A percentile compares a stretch with the other conserved stretches of the same genome.
These are phyloP conservation scores for Wickerhamiella bombiphila DNA, from an alignment of 805 yeast genomes.

Conservation along the genomic window DNA sequence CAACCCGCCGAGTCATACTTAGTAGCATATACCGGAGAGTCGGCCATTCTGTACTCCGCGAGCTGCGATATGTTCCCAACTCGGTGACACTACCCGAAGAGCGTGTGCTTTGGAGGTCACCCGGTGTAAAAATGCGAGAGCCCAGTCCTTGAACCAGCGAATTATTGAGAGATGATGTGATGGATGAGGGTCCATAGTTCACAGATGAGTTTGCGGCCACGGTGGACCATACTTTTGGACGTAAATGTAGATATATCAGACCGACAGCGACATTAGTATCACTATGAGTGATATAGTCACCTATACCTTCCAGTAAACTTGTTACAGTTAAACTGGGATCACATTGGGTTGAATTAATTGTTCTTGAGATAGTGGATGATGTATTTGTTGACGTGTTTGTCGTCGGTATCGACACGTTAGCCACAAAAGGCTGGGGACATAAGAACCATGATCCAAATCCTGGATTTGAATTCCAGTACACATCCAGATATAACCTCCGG, in stretches of 20 bases:
- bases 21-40: conserved; percentile 9
- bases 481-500: conserved; percentile 28
- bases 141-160: conserved; percentile 3
- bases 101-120: not conserved
- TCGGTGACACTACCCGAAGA: not conserved
- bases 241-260: conserved; percentile 29
- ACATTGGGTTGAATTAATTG: conserved; percentile 6
- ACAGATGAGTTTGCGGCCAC: not conserved
- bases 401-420: not conserved
- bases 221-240: conserved; percentile 12
- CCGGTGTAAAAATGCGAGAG: conserved; percentile 13
- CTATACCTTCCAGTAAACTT: conserved; percentile 17
- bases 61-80: not conserved
- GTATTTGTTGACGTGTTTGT: not conserved
- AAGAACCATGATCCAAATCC: not conserved
- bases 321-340: conserved; percentile 13
- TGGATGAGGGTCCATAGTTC: conserved; percentile 2
- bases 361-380: not conserved
- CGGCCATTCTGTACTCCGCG: conserved; percentile 14
- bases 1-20: conserved; percentile 6
- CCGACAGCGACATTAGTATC: conserved; percentile 35
- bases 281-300: conserved; percentile 27
- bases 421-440: not conserved
- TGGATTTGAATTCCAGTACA: conserved; percentile 33
- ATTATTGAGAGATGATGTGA: conserved; percentile 5